Evolutionary conservation across 495 filamentous ascomycete genomes (phyloP), one percentile per base, ranked within the genome.

Genomic region (Oidiodendron maius): DNA sequence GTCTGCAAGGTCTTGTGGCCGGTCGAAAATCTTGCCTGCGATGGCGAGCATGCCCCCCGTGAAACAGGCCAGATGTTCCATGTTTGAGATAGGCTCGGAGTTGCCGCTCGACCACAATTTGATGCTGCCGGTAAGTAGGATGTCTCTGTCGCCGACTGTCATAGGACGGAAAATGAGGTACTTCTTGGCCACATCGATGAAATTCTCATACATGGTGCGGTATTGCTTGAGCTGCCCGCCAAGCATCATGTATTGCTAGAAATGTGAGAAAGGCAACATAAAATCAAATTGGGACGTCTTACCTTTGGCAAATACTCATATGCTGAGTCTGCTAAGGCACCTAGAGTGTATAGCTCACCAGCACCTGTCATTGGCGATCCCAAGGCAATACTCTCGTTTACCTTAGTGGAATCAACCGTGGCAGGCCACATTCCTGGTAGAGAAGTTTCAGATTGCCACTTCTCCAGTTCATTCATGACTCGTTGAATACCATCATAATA

Each of bases 401-500:
- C 22, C n/a, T 10, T 28, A 8, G 32, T 20, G 15, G 56, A 41
- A 17, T 52, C 40, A 12, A 59, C 48, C 35, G 37, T 59, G 10
- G 76, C 64, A 3, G 91, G 91, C 89, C 89, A 96, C 63, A 96
- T 65, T 0, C 91, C 91, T 3, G 90, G 87, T 22, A 95, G 63
- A n/a, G 70, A 67, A 16, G 89, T 94, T 18, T 71, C 64, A 39
- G 61, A 48, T 67, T 96, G 91, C 61, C 82, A 80, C 41, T 81
- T 79, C 56, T 95, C 89, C 17, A 98, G 72, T 41, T 86, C 84
- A 53, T 96, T 76, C 12, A 89, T 95, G 52, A 98, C 89, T 22
- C 93, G 82, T 26, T 90, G 87, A 52, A 97, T 76, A 2, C 90
- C 93, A 71, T 98, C 93, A 53, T 93, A 97, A 63, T 96, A 98